Percentiles rank a stretch among this genome's conserved stretches.
Evolutionary conservation across 1,284 basidiomycete species (phyloP).

Genomic region (Paramarasmius palmivorus): DNA sequence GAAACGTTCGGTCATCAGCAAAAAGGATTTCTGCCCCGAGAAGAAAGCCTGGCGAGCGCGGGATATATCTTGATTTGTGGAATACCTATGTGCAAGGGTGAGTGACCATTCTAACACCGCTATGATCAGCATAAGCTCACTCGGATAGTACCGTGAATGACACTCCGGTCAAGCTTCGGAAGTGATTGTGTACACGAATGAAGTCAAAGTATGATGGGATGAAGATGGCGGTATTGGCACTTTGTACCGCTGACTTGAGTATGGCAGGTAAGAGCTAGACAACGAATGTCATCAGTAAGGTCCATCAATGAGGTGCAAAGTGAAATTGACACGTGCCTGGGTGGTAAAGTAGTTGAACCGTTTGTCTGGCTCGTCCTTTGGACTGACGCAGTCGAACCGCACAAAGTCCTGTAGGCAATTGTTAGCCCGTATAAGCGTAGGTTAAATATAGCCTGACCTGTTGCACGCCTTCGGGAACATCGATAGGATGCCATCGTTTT

Average conservation of each 20-base stretch:
- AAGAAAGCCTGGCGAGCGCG: conserved; percentile 94
- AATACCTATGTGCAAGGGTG: conserved; percentile 65
- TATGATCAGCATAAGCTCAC: too few species aligned
- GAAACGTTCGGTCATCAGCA: conserved; percentile 94
- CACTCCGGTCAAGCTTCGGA: conserved; percentile 72
- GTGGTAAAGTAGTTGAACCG: conserved; percentile 87
- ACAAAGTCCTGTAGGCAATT: conserved; percentile 57
- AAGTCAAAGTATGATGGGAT: conserved; percentile 98
- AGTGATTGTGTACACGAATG: conserved; percentile 86
- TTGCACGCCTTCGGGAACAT: conserved; percentile 78
- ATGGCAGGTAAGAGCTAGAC: conserved; percentile 75
- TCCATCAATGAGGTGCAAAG: not conserved
- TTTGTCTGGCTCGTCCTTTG: conserved; percentile 83
- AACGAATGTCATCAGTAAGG: not conserved
- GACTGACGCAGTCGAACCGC: conserved; percentile 72
- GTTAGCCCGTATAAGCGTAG: not conserved
- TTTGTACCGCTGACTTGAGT: conserved; percentile 89
- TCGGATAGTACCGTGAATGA: conserved; percentile 88
- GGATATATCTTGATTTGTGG: conserved; percentile 90
- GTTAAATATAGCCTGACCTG: conserved; percentile 44
- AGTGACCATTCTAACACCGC: not conserved
- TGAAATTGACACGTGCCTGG: conserved; percentile 67
- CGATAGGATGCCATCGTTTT: conserved; percentile 66
- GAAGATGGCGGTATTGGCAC: conserved; percentile 85
- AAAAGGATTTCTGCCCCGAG: conserved; percentile 81